Evolutionary conservation across 345 rosid species (phyloP), one percentile per base, ranked within the genome.

Genomic region (Raphanus raphanistrum): DNA sequence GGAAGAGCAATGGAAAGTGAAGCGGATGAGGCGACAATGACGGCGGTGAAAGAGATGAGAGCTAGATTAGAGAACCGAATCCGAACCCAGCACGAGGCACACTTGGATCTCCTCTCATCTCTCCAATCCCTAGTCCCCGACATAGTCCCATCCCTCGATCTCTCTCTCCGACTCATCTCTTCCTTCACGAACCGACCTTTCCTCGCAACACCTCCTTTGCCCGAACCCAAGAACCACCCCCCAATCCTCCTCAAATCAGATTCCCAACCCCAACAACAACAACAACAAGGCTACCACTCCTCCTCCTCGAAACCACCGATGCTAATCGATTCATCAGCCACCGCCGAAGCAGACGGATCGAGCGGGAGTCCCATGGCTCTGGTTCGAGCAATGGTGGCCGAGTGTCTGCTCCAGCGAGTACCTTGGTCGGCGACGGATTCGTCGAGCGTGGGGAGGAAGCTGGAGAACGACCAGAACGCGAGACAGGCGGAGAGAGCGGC

Each of bases 371-470:
- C 96, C 11, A 75, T 90, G 83, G 80, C 86, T 2, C 80, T 86
- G 7, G 96, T 91, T 57, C 80, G 98, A 83, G 92, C 93, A 1
- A 85, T 88, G 92, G 99, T 96, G n/a, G 97, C 99, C 0, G 91
- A 83, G 26, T 88, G 94, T 74, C 82, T 96, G 81, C 81, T 91
- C 73, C 94, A 88, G 77, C 77, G 96, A 75, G 97, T 88, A 11
- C 98, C 98, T 0, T 95, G 87, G 80, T 79, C 85, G 2, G 77
- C 92, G 6, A 90, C 89, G 3, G 99, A 92, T 78, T 95, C 98
- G 5, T 86, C 92, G 0, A 92, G 88, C 33, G 85, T 95, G 58
- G 80, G 87, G 66, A 88, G 98, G 82, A 95, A 95, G 89, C 76
- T 95, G 77, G 99, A 95, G 90, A 91, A 90, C 71, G 94, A 91